Percentiles rank a stretch among this genome's conserved stretches.
Evolutionary conservation across 108 stramenopile species (phyloP).

Genomic region (Hondaea fermentalgiana): DNA sequence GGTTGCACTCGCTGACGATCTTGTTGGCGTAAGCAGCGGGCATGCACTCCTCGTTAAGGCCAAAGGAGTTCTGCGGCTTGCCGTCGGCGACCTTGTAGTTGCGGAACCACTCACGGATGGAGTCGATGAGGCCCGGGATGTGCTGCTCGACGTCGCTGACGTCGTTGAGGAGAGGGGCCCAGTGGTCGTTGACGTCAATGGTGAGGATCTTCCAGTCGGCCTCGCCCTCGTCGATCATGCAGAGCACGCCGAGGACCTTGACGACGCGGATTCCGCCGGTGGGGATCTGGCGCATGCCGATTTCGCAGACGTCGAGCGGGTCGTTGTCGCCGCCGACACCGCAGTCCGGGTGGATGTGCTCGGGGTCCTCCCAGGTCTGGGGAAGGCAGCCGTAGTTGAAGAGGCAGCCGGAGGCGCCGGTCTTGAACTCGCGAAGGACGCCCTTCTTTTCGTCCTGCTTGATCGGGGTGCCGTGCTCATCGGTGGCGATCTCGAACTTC

Average conservation of each 20-base stretch:
- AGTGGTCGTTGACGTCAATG: constrained; percentile 85
- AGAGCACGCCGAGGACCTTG: constrained; percentile 89
- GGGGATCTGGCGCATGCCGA: constrained; percentile 42
- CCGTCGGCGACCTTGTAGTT: constrained; percentile 98
- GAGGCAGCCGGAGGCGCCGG: constrained; percentile 85
- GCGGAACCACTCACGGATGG: constrained; percentile 93
- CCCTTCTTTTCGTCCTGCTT: constrained; percentile 94
- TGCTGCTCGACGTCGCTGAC: constrained; percentile 86
- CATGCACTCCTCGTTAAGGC: constrained; percentile 84
- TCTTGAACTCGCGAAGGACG: constrained; percentile 65
- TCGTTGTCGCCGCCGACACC: constrained; percentile 86
- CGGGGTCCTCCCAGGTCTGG: constrained; percentile 53
- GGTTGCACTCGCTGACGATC: background rate
- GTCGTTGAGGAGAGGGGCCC: constrained; percentile 87
- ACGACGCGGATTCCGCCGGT: constrained; percentile 75
- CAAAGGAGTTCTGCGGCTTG: constrained; percentile 90
- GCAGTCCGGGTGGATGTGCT: constrained; percentile 80
- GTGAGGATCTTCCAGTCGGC: constrained; percentile 94
- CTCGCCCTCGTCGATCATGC: constrained; percentile 97
- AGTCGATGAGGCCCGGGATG: constrained; percentile 73
- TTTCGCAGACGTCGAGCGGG: constrained; percentile 79
- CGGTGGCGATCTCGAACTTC: constrained; percentile 89
- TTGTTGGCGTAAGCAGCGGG: background rate
- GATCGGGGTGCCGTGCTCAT: constrained; percentile 87
- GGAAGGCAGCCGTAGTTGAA: constrained; percentile 86